phyloP scores from a whole-genome alignment of 1,139 yeast species.

The Yamadazyma trypodendri region DNA sequence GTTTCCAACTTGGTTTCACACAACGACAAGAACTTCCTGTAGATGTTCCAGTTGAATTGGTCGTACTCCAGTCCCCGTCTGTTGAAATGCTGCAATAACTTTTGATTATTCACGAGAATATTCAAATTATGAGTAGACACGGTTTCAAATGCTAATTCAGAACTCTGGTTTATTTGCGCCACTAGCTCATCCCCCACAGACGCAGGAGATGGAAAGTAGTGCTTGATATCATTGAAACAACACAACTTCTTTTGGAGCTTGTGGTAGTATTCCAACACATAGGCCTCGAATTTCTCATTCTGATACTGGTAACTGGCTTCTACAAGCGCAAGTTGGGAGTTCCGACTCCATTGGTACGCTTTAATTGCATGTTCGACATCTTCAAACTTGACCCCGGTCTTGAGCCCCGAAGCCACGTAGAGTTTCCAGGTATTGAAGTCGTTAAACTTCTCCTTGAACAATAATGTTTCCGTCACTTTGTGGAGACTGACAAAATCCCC shows the following conservation, averaged over 20 bases:
- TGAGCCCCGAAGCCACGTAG: conserved; percentile 43
- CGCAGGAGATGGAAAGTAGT: no score
- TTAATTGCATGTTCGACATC: conserved; percentile 24
- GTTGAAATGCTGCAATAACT: conserved; percentile 31
- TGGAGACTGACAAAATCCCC: conserved; percentile 44
- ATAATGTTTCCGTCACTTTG: conserved; percentile 28
- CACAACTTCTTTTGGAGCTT: conserved; percentile 53
- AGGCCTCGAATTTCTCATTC: conserved; percentile 16
- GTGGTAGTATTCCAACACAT: conserved; percentile 42
- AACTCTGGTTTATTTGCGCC: conserved; percentile 12
- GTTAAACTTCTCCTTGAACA: conserved; percentile 47
- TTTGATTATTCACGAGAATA: conserved; percentile 49
- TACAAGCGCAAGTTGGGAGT: conserved; percentile 54
- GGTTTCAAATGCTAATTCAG: conserved; percentile 6
- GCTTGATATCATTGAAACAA: conserved; percentile 57
- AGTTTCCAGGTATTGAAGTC: conserved; percentile 63
- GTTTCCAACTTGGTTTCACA: conserved; percentile 45
- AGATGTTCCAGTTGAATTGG: conserved; percentile 31
- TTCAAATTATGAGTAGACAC: conserved; percentile 27
- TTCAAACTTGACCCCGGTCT: conserved; percentile 25
- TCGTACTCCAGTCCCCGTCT: conserved; percentile 19
- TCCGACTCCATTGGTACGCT: conserved; percentile 43
- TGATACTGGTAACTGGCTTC: conserved; percentile 36
- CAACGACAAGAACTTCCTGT: conserved; percentile 26
- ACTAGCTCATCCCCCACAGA: no score